A percentile compares a stretch with the other conserved stretches of the same genome.
These are phyloP conservation scores for Mollisiaceae sp. DNA, from an alignment of 2,329 filamentous ascomycete species.

Conservation along the genomic window DNA sequence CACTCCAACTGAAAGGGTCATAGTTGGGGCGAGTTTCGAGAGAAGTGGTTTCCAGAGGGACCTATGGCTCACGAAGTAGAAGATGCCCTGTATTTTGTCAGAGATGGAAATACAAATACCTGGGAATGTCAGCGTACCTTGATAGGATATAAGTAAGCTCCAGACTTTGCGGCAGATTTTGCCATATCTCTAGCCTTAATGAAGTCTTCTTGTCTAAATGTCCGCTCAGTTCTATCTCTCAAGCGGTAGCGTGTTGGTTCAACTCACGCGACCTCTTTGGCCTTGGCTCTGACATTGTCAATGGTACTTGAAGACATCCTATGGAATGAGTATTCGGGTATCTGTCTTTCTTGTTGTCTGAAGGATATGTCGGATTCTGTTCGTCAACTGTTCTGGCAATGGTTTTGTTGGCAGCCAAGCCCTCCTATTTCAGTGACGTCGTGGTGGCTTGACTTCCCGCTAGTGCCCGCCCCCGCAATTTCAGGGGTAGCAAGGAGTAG, in stretches of 20 bases:
- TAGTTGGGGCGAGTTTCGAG: slow-evolving; percentile 61
- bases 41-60: slow-evolving; percentile 64
- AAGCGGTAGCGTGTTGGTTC: neutral
- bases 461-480: slow-evolving; percentile 7
- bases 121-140: slow-evolving; percentile 51
- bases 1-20: slow-evolving; percentile 74
- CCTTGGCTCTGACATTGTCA: slow-evolving; percentile 39
- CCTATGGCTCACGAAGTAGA: slow-evolving; percentile 62
- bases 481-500: neutral
- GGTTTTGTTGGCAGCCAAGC: slow-evolving; percentile 16
- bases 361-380: neutral
- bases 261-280: slow-evolving; percentile 44
- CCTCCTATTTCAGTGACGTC: slow-evolving; percentile 12
- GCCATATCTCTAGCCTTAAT: slow-evolving; percentile 67
- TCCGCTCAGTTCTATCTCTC: slow-evolving; percentile 20
- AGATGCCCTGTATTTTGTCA: slow-evolving; percentile 54
- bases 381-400: neutral
- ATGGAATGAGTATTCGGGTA: neutral
- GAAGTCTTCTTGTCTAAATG: slow-evolving; percentile 69
- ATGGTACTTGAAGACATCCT: slow-evolving; percentile 28
- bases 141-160: slow-evolving; percentile 85
- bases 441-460: slow-evolving; percentile 8
- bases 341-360: neutral
- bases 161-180: slow-evolving; percentile 72
- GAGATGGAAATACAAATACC: neutral